A percentile compares a stretch with the other conserved stretches of the same genome.
These are phyloP conservation scores for Atkinsonella hypoxylon DNA, from an alignment of 2,329 filamentous ascomycete genomes.

Conservation along the genomic window DNA sequence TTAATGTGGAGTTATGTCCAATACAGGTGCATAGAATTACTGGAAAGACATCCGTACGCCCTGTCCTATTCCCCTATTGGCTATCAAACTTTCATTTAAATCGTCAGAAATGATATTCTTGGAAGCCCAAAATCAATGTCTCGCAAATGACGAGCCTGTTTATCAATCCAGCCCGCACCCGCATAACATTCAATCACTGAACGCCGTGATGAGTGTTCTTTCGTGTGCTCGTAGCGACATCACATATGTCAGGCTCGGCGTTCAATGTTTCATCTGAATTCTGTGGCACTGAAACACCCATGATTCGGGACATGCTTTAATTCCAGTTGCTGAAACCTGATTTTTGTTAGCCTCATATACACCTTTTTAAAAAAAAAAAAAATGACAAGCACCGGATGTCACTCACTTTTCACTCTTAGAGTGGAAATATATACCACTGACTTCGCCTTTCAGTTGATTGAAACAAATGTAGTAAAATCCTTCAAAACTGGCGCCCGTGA, in stretches of 20 bases:
- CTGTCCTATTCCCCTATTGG: not conserved
- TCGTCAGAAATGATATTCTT: not conserved
- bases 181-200: not conserved
- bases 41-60: not conserved
- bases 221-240: no score
- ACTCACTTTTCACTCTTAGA: slow-evolving; percentile 91
- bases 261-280: slow-evolving; percentile 47
- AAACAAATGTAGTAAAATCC: slow-evolving; percentile 99
- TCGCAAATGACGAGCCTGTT: not conserved
- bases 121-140: not conserved
- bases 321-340: slow-evolving; percentile 83
- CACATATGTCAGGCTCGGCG: not conserved
- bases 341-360: slow-evolving; percentile 1
- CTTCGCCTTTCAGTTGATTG: slow-evolving; percentile 75
- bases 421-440: slow-evolving; percentile 95
- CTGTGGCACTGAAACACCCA: slow-evolving; percentile 75
- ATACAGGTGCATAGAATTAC: not conserved
- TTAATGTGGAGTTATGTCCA: not conserved
- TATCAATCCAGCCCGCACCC: not conserved
- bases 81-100: not conserved
- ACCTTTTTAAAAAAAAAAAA: not conserved
- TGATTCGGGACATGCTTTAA: slow-evolving; percentile 76
- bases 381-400: slow-evolving; percentile 15
- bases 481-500: slow-evolving; percentile 91
- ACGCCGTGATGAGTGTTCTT: not conserved